Evolutionary conservation across 2,329 filamentous ascomycete genomes (phyloP).

Genomic region (Stemphylium beticola): DNA sequence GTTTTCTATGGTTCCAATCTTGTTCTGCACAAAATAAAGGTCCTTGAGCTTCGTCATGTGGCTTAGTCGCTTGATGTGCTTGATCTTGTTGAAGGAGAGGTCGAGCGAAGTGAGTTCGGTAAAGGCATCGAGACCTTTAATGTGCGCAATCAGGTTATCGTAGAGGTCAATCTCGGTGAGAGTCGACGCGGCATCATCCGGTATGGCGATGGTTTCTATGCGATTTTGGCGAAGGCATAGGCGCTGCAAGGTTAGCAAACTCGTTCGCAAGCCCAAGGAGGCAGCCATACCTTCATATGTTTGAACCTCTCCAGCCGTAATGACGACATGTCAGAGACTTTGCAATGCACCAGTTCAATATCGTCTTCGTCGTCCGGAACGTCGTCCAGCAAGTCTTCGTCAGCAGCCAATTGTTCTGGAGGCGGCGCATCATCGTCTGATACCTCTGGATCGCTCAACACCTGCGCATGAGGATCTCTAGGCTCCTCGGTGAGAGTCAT

Average conservation of each 20-base stretch:
- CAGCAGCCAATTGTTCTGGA: conserved; percentile 44
- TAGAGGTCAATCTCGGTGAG: conserved; percentile 91
- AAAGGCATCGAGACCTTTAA: conserved; percentile 81
- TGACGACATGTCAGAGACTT: conserved; percentile 76
- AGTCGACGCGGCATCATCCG: conserved; percentile 68
- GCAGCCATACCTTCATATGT: conserved; percentile 63
- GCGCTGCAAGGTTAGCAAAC: conserved; percentile 52
- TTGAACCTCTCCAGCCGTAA: conserved; percentile 85
- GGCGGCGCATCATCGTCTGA: conserved; percentile 66
- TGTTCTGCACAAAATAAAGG: conserved; percentile 93
- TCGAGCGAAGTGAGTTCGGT: conserved; percentile 80
- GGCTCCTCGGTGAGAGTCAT: conserved; percentile 55
- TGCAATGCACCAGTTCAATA: conserved; percentile 88
- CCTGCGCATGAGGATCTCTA: conserved; percentile 63
- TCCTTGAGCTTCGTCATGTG: conserved; percentile 80
- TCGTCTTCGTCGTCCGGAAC: conserved; percentile 61
- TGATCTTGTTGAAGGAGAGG: conserved; percentile 98
- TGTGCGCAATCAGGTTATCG: conserved; percentile 90
- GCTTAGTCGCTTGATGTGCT: conserved; percentile 89
- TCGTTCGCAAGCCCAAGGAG: background rate
- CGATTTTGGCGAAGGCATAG: conserved; percentile 93
- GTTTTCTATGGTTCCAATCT: conserved; percentile 85
- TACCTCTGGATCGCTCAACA: conserved; percentile 80
- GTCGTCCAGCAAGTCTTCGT: conserved; percentile 64
- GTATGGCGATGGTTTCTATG: conserved; percentile 79